These are phyloP conservation scores for Penicillium glabrum DNA, from an alignment of 2,329 filamentous ascomycete species.

Conservation along the genomic window DNA sequence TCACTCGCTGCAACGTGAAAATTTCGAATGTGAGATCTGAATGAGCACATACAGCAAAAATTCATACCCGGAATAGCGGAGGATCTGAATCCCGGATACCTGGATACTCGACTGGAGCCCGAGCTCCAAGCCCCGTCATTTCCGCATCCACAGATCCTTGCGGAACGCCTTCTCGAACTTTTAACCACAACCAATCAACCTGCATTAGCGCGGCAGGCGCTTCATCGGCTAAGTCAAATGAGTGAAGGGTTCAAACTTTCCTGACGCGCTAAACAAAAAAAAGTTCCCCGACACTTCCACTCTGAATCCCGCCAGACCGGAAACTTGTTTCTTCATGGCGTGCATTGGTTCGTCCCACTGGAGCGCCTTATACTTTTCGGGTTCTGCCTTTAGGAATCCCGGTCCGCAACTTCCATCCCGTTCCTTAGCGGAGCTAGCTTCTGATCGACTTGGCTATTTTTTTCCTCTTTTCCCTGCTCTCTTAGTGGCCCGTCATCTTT, in stretches of 20 bases:
- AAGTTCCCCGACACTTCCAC: slow-evolving; percentile 17
- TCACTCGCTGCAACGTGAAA: background rate
- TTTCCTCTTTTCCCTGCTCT: background rate
- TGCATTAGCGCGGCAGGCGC: background rate
- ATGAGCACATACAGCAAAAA: background rate
- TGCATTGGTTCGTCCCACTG: slow-evolving; percentile 6
- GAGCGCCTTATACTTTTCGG: background rate
- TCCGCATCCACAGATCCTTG: slow-evolving; percentile 11
- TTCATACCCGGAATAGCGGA: no score
- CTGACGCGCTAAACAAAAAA: slow-evolving; percentile 7
- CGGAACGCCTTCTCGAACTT: slow-evolving; percentile 8
- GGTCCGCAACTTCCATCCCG: background rate
- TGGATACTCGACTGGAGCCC: slow-evolving; percentile 16
- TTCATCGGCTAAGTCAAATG: slow-evolving; percentile 6
- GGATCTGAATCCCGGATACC: slow-evolving; percentile 16
- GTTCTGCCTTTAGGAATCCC: background rate
- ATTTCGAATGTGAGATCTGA: background rate
- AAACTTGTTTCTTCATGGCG: slow-evolving; percentile 6
- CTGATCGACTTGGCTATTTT: no score
- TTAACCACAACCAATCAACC: slow-evolving; percentile 15
- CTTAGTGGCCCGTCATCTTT: background rate
- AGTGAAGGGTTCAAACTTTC: slow-evolving; percentile 14
- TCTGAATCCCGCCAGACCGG: slow-evolving; percentile 13
- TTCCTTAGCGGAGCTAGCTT: background rate
- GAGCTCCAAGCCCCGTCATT: background rate